Conservation (phyloP, 164 flowering plant species). For the Stephania cephalantha region DNA sequence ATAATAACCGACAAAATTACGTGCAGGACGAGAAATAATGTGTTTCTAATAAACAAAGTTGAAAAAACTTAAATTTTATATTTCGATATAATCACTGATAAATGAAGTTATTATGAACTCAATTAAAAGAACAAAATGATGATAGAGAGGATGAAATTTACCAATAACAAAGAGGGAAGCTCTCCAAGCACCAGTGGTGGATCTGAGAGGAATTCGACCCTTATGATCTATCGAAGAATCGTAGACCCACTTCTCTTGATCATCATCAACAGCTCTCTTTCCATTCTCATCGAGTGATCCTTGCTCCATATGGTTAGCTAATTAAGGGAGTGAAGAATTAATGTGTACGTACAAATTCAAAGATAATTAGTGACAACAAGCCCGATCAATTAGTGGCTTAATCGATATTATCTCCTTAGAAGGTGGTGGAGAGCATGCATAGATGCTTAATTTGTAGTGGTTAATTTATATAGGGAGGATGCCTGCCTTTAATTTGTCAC, state of each 20-base stretch:
- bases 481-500: neutral
- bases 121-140: too few relatives aligned
- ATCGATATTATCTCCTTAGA: neutral
- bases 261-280: constrained; percentile 5
- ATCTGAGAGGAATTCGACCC: constrained; percentile 48
- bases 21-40: too few relatives aligned
- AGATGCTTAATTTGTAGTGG: neutral
- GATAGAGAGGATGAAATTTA: constrained; percentile 12
- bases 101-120: too few relatives aligned
- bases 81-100: too few relatives aligned
- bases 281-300: constrained; percentile 6
- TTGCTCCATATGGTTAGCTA: constrained; percentile 2
- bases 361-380: neutral
- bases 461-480: constrained; percentile 13
- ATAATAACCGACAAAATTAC: too few relatives aligned
- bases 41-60: too few relatives aligned
- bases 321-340: neutral
- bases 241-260: constrained; percentile 42
- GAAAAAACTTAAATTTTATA: too few relatives aligned
- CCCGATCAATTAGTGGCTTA: neutral
- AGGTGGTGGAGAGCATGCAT: neutral
- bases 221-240: constrained; percentile 54
- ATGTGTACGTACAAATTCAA: neutral
- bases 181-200: constrained; percentile 60
- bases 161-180: constrained; percentile 51